Conservation (phyloP, 2,329 filamentous ascomycete genomes). For the Fusarium sublunatum region DNA sequence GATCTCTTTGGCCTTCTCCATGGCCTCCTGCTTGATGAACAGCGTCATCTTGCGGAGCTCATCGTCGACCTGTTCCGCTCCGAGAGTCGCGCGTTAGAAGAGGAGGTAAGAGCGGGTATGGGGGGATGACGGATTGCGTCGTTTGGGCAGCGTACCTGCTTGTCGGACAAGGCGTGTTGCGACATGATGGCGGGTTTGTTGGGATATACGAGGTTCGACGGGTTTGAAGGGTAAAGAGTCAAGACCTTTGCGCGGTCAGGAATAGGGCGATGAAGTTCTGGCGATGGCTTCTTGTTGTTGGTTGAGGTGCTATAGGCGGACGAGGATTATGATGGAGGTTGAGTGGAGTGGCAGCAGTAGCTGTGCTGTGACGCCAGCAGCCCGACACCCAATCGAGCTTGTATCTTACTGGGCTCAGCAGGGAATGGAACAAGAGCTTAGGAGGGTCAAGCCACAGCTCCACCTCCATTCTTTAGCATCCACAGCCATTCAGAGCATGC, state of each 20-base stretch:
- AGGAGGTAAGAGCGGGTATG: constrained; percentile 11
- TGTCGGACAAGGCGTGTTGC: constrained; percentile 96
- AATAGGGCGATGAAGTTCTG: constrained; percentile 26
- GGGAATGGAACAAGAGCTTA: constrained; percentile 28
- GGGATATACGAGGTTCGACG: constrained; percentile 22
- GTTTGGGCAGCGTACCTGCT: constrained; percentile 74
- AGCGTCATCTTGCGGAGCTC: constrained; percentile 99
- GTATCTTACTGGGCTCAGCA: constrained; percentile 31
- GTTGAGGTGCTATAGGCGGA: constrained; percentile 8
- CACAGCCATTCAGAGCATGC: constrained; percentile 27
- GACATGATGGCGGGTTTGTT: constrained; percentile 74
- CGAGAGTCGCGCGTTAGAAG: constrained; percentile 29
- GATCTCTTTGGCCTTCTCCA: constrained; percentile 97
- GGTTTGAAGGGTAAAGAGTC: constrained; percentile 1
- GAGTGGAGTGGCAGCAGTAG: constrained; percentile 37
- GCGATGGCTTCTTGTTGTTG: constrained; percentile 40
- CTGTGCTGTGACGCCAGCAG: constrained; percentile 47
- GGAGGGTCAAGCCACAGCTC: constrained; percentile 41
- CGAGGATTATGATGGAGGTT: constrained; percentile 39
- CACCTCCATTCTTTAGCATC: constrained; percentile 18
- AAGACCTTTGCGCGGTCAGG: constrained; percentile 11
- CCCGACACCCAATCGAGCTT: constrained; percentile 23
- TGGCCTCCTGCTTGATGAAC: constrained; percentile 98
- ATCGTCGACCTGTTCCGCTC: constrained; percentile 78
- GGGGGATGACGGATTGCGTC: constrained; percentile 31